Evolutionary conservation across 768 basidiomycete species (phyloP).

Genomic region (Auriscalpium orientale): DNA sequence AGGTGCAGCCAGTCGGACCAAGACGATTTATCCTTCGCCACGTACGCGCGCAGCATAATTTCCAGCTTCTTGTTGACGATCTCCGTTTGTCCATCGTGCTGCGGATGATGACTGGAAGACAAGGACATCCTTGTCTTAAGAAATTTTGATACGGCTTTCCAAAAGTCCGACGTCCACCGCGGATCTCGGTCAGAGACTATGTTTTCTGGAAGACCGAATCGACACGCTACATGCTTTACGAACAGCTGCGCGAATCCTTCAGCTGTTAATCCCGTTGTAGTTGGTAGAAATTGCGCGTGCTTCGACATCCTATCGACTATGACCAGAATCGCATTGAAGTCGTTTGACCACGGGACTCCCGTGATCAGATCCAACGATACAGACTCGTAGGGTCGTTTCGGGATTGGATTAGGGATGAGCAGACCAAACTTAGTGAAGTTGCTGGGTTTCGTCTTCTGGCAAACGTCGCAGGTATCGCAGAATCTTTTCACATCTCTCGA

Average conservation of each 20-base stretch:
- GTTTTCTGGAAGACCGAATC: constrained; percentile 2
- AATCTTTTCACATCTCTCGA: constrained; percentile 1
- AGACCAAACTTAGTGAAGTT: constrained; percentile 2
- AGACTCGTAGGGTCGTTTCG: constrained; percentile 7
- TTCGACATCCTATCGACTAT: constrained; percentile 22
- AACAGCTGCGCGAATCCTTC: constrained; percentile 5
- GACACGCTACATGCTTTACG: constrained; percentile 1
- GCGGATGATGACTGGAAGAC: not conserved
- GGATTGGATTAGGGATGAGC: constrained; percentile 8
- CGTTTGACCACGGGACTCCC: constrained; percentile 7
- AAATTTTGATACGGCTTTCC: not conserved
- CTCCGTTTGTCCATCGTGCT: constrained; percentile 14
- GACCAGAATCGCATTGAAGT: constrained; percentile 11
- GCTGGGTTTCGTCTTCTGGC: constrained; percentile 8
- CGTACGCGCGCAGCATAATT: constrained; percentile 10
- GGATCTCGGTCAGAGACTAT: constrained; percentile 1
- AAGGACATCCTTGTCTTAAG: constrained; percentile 2
- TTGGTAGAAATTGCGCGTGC: constrained; percentile 22
- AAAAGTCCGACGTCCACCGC: constrained; percentile 1
- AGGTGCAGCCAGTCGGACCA: constrained; percentile 1
- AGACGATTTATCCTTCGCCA: not conserved
- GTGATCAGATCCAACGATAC: constrained; percentile 8
- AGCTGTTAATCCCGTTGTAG: constrained; percentile 3
- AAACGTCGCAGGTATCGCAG: constrained; percentile 7
- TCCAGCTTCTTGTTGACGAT: constrained; percentile 13